A percentile compares a stretch with the other conserved stretches of the same genome.
phyloP scores from a whole-genome alignment of 495 filamentous ascomycete genomes.

The Daldinia concentrica region DNA sequence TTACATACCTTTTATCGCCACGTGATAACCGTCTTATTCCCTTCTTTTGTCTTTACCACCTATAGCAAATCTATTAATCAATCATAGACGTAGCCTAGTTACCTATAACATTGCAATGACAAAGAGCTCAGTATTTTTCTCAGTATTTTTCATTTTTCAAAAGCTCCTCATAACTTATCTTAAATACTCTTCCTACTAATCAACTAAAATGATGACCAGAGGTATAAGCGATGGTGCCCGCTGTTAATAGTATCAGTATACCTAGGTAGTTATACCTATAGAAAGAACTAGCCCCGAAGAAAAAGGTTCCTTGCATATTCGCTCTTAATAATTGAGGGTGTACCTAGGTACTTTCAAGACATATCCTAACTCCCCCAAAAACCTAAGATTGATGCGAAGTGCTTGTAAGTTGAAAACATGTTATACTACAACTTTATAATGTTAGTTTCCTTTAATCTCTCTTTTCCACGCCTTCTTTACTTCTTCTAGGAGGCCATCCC shows the following conservation, averaged over 20 bases:
- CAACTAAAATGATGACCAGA: not conserved
- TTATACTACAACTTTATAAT: not conserved
- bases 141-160: not conserved
- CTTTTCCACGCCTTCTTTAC: conserved; percentile 47
- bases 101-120: not conserved
- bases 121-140: not conserved
- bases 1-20: conserved; percentile 35
- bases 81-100: not conserved
- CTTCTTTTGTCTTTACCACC: not conserved
- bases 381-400: not conserved
- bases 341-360: not conserved
- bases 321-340: not conserved
- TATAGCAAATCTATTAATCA: not conserved
- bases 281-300: not conserved
- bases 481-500: conserved; percentile 55
- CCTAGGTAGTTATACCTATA: not conserved
- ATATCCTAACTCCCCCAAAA: not conserved
- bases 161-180: not conserved
- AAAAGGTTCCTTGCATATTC: not conserved
- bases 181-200: not conserved
- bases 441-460: conserved; percentile 22
- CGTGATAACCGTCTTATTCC: conserved; percentile 27
- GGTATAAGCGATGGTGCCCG: not conserved
- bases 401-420: not conserved
- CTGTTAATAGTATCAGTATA: not conserved